These are phyloP conservation scores for Cydonia oblonga DNA, from an alignment of 331 rosid species.

Conservation along the genomic window DNA sequence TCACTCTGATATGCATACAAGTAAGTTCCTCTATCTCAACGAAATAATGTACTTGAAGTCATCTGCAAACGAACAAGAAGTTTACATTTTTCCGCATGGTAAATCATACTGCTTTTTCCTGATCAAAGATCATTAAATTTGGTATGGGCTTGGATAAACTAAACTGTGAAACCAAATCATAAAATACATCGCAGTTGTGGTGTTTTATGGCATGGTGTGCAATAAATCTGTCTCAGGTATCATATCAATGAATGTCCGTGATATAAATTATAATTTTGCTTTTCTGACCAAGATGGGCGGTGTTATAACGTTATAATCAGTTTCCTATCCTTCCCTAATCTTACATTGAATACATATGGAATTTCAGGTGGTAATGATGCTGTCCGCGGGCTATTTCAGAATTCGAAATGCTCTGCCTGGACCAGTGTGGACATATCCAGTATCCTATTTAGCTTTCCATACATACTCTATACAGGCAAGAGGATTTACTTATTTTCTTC, in stretches of 20 bases:
- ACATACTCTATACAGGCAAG: constrained; percentile 90
- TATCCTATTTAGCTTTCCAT: constrained; percentile 81
- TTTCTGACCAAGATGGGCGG: neutral
- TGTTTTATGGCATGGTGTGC: neutral
- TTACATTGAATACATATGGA: constrained; percentile 7
- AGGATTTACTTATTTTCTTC: neutral
- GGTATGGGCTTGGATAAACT: neutral
- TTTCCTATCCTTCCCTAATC: neutral
- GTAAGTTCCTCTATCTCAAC: constrained; percentile 33
- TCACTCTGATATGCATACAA: constrained; percentile 66
- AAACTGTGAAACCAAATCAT: neutral
- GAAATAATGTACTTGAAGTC: neutral
- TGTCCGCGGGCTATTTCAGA: constrained; percentile 89
- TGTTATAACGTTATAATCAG: neutral
- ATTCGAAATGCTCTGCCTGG: constrained; percentile 72
- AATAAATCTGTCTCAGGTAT: neutral
- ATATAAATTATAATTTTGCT: neutral
- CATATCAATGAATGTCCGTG: neutral
- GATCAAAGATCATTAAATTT: neutral
- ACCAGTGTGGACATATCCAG: constrained; percentile 80
- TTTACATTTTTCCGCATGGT: neutral
- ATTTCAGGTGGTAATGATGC: constrained; percentile 93
- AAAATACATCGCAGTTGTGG: neutral
- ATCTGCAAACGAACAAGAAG: neutral
- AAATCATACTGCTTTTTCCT: neutral